These are phyloP conservation scores for Botryotinia globosa DNA, from an alignment of 2,329 filamentous ascomycete genomes.

Conservation along the genomic window DNA sequence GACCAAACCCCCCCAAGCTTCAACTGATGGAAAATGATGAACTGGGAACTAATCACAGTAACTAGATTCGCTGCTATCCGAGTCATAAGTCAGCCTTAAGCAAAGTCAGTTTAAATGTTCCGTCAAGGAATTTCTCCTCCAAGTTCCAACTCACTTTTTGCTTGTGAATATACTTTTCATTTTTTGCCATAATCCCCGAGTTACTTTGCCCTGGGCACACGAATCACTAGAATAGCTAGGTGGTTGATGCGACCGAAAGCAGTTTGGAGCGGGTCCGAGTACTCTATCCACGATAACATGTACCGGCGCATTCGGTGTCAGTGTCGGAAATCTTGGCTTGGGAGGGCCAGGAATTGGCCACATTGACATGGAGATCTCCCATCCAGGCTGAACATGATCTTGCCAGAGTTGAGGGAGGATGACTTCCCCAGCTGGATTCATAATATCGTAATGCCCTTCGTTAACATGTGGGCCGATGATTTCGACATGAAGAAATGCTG, in stretches of 20 bases:
- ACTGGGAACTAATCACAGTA: background rate
- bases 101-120: background rate
- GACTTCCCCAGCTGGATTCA: slow-evolving; percentile 77
- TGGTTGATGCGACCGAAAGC: background rate
- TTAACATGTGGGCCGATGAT: slow-evolving; percentile 72
- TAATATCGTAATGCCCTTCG: slow-evolving; percentile 75
- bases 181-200: slow-evolving; percentile 3
- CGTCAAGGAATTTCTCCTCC: background rate
- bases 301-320: slow-evolving; percentile 39
- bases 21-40: background rate
- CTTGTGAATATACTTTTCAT: background rate
- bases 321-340: slow-evolving; percentile 64
- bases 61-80: background rate
- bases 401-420: slow-evolving; percentile 82
- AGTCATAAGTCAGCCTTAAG: background rate
- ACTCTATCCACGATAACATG: slow-evolving; percentile 11
- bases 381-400: slow-evolving; percentile 74
- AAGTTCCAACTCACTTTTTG: background rate
- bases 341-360: slow-evolving; percentile 58
- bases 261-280: background rate
- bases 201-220: background rate
- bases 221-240: background rate
- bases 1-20: background rate
- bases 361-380: slow-evolving; percentile 66
- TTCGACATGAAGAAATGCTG: slow-evolving; percentile 78